Evolutionary conservation across 2,329 filamentous ascomycete genomes (phyloP), one percentile per base, ranked within the genome.

Genomic region (Cercospora sp.): DNA sequence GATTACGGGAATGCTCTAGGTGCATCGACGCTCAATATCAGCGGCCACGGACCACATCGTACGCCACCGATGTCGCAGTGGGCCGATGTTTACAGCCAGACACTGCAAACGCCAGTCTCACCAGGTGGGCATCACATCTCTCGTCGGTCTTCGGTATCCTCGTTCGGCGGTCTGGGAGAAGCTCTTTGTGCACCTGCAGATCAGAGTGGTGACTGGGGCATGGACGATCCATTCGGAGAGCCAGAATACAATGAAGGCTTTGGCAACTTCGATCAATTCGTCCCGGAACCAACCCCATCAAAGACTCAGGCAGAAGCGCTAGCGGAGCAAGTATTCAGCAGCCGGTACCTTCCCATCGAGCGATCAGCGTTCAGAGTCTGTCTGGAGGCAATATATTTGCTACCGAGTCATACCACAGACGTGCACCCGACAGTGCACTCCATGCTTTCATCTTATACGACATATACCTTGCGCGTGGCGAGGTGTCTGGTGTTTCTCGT

Each of bases 51-150:
- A 3, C 53, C 36, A 20, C 58, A 63, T 5, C 64, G 65, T 33
- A 70, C 69, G n/a, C 69, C 69, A 5, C 67, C 69, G 3, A 48
- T 69, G 18, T 61, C 63, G 6, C 62, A 69, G 31, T 70, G 67
- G 69, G 67, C 67, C 2, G 69, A 67, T 3, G 59, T 67, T 4
- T 64, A 69, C 39, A 63, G 57, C 18, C 65, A 60, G 28, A 67
- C 55, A 20, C 45, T 70, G 39, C 64, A 66, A 55, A 67, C 67
- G 23, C 67, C 69, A 16, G 63, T 53, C 13, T 69, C 68, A 3
- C 59, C 63, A 20, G 59, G 63, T 12, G 58, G 62, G 13, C 61
- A 61, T 31, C 60, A 65, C 23, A 53, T 65, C 10, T 70, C 69
- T 13, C 62, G 67, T 16, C 65, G 65, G 42, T 69, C 67, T 8